Conservation (phyloP, 345 rosid genomes). For the Aquilaria yunnanensis region DNA sequence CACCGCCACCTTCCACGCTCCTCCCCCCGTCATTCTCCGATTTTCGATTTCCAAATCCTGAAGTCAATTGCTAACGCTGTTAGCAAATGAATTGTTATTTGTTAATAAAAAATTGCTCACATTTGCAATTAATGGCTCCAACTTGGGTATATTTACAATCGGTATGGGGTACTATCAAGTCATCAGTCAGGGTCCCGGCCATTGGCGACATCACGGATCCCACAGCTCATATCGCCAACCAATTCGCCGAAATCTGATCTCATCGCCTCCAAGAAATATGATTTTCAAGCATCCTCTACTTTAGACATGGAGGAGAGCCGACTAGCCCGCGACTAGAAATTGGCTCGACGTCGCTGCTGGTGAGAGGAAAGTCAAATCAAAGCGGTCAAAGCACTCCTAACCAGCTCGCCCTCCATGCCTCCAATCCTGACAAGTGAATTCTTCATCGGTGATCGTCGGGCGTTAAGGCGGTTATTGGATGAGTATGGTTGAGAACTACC, state of each 20-base stretch:
- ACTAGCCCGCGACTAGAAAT: slow-evolving; percentile 64
- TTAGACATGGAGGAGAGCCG: slow-evolving; percentile 45
- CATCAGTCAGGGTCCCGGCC: slow-evolving; percentile 4
- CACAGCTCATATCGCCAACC: background rate
- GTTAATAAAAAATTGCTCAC: background rate
- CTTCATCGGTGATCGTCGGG: slow-evolving; percentile 41
- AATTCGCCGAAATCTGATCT: too few species aligned
- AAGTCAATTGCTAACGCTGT: background rate
- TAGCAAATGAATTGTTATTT: background rate
- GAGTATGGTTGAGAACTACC: too few species aligned
- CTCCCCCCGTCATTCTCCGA: too few species aligned
- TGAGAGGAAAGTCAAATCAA: slow-evolving; percentile 51
- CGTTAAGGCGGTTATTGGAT: too few species aligned
- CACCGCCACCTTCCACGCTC: too few species aligned
- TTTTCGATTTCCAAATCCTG: too few species aligned
- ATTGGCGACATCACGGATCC: slow-evolving; percentile 10
- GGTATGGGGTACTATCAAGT: background rate
- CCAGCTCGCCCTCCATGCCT: slow-evolving; percentile 15
- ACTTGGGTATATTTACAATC: slow-evolving; percentile 3
- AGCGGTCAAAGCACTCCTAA: slow-evolving; percentile 43
- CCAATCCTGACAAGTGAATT: slow-evolving; percentile 64
- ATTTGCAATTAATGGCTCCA: background rate
- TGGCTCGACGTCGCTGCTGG: slow-evolving; percentile 40
- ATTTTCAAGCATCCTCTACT: slow-evolving; percentile 15
- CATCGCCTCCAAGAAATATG: too few species aligned